Evolutionary conservation across 805 yeast species (phyloP).

Genomic region (Starmerella cellae): DNA sequence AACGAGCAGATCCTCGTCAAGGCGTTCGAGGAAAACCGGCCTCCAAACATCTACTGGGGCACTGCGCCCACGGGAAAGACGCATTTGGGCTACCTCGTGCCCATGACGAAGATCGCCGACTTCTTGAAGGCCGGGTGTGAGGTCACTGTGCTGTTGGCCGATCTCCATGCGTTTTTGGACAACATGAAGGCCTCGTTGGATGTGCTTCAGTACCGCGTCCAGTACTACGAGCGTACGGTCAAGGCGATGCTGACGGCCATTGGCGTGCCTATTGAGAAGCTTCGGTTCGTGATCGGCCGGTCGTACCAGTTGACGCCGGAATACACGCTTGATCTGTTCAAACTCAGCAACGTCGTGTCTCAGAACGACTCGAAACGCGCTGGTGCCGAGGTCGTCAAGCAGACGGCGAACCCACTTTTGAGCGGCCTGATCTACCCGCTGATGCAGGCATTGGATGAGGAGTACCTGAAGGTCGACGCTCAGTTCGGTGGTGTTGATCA

Average conservation of each 20-base stretch:
- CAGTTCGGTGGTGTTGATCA: conserved; percentile 99
- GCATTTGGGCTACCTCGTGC: conserved; percentile 96
- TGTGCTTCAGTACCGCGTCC: conserved; percentile 75
- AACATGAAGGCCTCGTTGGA: conserved; percentile 98
- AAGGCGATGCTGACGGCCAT: conserved; percentile 76
- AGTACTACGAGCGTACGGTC: conserved; percentile 71
- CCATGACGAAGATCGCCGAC: conserved; percentile 93
- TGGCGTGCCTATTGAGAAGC: conserved; percentile 82
- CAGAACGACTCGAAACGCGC: conserved; percentile 97
- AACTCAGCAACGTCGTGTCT: conserved; percentile 67
- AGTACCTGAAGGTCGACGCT: conserved; percentile 73
- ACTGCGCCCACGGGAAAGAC: conserved; percentile 99
- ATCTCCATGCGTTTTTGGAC: conserved; percentile 90
- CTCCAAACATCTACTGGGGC: conserved; percentile 91
- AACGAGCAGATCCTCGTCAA: conserved; percentile 78
- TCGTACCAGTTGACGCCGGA: conserved; percentile 69
- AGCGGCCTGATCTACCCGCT: conserved; percentile 92
- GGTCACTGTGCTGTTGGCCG: conserved; percentile 83
- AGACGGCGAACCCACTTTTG: conserved; percentile 83
- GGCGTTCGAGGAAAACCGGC: conserved; percentile 68
- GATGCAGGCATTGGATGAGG: conserved; percentile 97
- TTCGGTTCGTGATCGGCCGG: conserved; percentile 74
- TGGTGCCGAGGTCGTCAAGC: conserved; percentile 98
- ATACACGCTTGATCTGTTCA: conserved; percentile 82
- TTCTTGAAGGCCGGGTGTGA: conserved; percentile 93